Evolutionary conservation across 768 basidiomycete species (phyloP), one percentile per base, ranked within the genome.

Genomic region (Hygrophorus pudorinus): DNA sequence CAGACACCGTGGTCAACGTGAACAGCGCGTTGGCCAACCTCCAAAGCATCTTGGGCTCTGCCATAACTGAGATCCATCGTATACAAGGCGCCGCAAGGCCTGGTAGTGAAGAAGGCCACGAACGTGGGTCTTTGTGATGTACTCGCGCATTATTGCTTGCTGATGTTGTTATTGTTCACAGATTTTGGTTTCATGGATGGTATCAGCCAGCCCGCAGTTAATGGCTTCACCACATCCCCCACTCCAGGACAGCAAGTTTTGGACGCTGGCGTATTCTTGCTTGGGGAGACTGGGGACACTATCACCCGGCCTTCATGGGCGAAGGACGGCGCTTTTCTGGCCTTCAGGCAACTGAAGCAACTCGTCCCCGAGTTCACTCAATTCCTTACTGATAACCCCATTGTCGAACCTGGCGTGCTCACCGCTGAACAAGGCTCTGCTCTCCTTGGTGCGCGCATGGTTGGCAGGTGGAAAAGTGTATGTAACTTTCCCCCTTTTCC

Each of bases 111-210:
- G 24, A 24, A 7, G 24, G 24, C 4, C 24, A 24, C 7, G 24
- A 24, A 24, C 24, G 24, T 24, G 7, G 7, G 24, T 24, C 24
- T 3, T 24, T 24, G 3, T 24, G 7, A 24, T 24, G 24, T 24
- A 24, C 4, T 24, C 24, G 24, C 24, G 24, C 7, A 24, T 24
- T 7, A 24, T 3, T 7, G 7, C 24, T 24, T 24, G 24, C 24
- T 24, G 7, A 24, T 24, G 4, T 24, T 24, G 7, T 3, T 24
- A 24, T 24, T 7, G 7, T 24, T 24, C 24, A 24, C 24, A 24
- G 24, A 24, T 50, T 76, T 76, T 44, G 75, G 76, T 2, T 77
- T 65, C 55, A 49, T 67, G 48, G 76, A 77, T 50, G 72, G 73
- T 1, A 65, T 77, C 30, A 71, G 73, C 2, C 71, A 76, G 52